phyloP scores from a whole-genome alignment of 1,139 yeast species.

The Blastobotrys malaysiensis region DNA sequence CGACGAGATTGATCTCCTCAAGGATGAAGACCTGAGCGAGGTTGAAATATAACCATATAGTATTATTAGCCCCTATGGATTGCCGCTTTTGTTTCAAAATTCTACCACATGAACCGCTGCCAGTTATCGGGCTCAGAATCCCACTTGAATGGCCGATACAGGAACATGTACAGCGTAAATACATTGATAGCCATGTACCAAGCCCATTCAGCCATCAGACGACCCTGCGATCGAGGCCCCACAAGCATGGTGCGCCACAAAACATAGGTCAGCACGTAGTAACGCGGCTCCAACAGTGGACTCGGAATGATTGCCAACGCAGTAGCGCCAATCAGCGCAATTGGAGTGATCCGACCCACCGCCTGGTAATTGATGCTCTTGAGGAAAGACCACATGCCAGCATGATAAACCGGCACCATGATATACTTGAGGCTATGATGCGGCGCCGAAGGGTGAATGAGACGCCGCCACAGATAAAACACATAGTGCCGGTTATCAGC shows the following conservation, averaged over 20 bases:
- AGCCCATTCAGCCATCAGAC: slow-evolving; percentile 49
- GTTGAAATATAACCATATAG: slow-evolving; percentile 18
- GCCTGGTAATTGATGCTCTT: slow-evolving; percentile 23
- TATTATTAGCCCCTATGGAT: not conserved
- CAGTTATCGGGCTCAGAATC: slow-evolving; percentile 45
- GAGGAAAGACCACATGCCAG: slow-evolving; percentile 44
- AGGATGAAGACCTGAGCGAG: slow-evolving; percentile 21
- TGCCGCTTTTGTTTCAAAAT: no score
- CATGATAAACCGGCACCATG: slow-evolving; percentile 68
- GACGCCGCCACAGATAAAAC: slow-evolving; percentile 70
- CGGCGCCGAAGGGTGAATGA: slow-evolving; percentile 32
- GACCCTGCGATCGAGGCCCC: slow-evolving; percentile 17
- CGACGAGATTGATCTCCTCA: slow-evolving; percentile 21
- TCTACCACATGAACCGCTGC: slow-evolving; percentile 89
- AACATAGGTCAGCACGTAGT: slow-evolving; percentile 75
- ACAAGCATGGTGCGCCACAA: slow-evolving; percentile 48
- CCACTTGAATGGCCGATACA: slow-evolving; percentile 66
- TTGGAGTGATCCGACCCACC: slow-evolving; percentile 9
- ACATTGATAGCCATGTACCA: slow-evolving; percentile 59
- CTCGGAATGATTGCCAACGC: slow-evolving; percentile 70
- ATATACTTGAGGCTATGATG: slow-evolving; percentile 25
- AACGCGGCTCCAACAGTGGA: slow-evolving; percentile 90
- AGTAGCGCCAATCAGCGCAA: slow-evolving; percentile 48
- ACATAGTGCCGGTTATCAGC: slow-evolving; percentile 95
- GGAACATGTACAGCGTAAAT: slow-evolving; percentile 50